phyloP scores from a whole-genome alignment of 495 filamentous ascomycete species.

The Neohortaea acidophila region DNA sequence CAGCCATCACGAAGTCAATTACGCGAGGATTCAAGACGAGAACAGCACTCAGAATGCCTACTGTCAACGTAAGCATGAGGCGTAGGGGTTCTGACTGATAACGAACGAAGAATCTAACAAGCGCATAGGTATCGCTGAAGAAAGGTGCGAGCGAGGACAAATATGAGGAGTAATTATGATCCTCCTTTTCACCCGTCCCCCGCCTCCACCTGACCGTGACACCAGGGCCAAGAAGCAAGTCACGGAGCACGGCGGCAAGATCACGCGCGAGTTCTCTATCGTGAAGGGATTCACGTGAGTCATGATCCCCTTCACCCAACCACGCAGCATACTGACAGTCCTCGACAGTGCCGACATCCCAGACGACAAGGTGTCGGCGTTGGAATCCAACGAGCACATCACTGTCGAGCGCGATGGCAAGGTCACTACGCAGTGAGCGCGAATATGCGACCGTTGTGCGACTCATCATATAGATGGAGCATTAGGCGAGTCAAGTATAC shows the following conservation, averaged over 20 bases:
- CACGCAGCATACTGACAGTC: conserved; percentile 1
- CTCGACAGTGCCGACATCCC: conserved; percentile 54
- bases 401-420: conserved; percentile 61
- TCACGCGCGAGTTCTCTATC: conserved; percentile 66
- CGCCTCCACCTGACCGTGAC: neutral
- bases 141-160: conserved; percentile 42
- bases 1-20: neutral
- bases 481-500: no score
- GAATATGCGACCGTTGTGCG: no score
- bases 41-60: conserved; percentile 11
- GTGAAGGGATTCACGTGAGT: conserved; percentile 86
- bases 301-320: conserved; percentile 4
- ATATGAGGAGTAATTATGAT: conserved; percentile 41
- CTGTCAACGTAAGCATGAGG: conserved; percentile 10
- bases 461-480: no score
- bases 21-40: neutral
- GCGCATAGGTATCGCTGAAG: conserved; percentile 61
- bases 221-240: conserved; percentile 58
- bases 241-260: conserved; percentile 56
- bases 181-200: neutral
- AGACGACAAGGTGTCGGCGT: conserved; percentile 42
- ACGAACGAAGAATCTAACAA: conserved; percentile 2
- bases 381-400: conserved; percentile 53
- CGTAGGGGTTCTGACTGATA: neutral
- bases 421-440: conserved; percentile 49